Conservation (phyloP, 176 grass and related monocot species). For the Aegilops longissima region DNA sequence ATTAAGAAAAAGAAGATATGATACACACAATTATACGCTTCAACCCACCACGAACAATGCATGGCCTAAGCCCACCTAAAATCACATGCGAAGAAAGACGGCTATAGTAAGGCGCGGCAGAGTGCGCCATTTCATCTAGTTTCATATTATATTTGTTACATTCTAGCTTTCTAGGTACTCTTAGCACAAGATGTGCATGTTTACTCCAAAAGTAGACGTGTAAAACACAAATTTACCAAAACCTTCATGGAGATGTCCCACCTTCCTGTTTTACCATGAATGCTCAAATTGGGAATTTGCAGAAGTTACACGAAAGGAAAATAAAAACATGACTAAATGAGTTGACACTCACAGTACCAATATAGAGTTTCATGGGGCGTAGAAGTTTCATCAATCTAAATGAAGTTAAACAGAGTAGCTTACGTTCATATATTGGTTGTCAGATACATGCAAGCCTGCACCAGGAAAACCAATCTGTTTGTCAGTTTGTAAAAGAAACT, state of each 20-base stretch:
- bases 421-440: slow-evolving; percentile 3
- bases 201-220: neutral
- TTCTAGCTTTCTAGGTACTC: neutral
- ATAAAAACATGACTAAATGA: neutral
- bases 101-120: no score
- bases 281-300: neutral
- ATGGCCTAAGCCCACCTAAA: no score
- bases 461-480: neutral
- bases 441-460: neutral
- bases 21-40: no score
- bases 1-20: no score
- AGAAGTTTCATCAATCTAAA: neutral
- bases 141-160: neutral
- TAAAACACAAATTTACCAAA: neutral
- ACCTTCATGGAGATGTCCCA: neutral
- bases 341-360: neutral
- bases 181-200: neutral
- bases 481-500: neutral
- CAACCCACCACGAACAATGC: no score
- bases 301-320: neutral
- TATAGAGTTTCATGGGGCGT: neutral
- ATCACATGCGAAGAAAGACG: no score
- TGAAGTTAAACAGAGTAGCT: neutral
- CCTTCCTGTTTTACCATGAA: neutral
- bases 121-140: no score